Evolutionary conservation across 176 grass and related monocot genomes (phyloP).

Genomic region (Guadua angustifolia): DNA sequence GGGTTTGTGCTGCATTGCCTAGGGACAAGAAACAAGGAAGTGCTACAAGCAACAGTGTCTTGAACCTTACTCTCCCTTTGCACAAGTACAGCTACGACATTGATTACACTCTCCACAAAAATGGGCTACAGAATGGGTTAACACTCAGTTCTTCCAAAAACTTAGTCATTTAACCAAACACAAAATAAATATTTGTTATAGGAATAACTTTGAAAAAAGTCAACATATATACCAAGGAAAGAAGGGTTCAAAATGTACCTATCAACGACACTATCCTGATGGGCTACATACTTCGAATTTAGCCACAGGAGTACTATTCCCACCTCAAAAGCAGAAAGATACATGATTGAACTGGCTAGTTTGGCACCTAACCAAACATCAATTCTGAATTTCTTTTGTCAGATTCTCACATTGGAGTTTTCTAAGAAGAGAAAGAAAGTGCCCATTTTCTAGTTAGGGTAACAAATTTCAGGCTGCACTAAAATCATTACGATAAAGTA

Average conservation of each 20-base stretch:
- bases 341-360: background rate
- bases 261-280: constrained; percentile 15
- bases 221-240: background rate
- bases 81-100: background rate
- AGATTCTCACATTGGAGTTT: constrained; percentile 1
- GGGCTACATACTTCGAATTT: background rate
- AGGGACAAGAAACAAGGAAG: background rate
- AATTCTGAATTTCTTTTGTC: background rate
- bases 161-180: background rate
- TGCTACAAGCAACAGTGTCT: background rate
- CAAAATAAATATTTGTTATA: background rate
- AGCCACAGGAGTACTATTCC: constrained; percentile 17
- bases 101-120: background rate
- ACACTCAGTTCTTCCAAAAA: background rate
- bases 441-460: background rate
- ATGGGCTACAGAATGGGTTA: too few relatives aligned
- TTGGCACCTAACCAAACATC: constrained; percentile 38
- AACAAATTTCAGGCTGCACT: background rate
- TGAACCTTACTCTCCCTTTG: background rate
- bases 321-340: background rate
- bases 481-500: background rate
- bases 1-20: background rate
- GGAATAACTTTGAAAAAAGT: background rate
- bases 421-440: background rate
- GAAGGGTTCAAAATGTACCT: background rate